These are phyloP conservation scores for Lagerstroemia speciosa DNA, from an alignment of 345 rosid genomes.

Conservation along the genomic window DNA sequence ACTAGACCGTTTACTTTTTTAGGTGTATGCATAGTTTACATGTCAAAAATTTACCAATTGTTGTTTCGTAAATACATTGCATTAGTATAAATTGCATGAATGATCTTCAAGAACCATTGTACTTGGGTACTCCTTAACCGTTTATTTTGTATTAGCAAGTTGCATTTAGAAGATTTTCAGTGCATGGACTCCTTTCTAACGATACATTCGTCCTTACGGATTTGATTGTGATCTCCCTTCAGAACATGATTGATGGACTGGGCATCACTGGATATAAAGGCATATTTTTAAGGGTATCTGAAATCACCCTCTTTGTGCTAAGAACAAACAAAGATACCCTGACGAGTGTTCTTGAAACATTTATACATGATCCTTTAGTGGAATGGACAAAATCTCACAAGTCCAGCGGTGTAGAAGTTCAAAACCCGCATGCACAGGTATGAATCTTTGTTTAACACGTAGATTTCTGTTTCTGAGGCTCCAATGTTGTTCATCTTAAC, in stretches of 20 bases:
- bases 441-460: constrained; percentile 2
- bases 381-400: constrained; percentile 98
- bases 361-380: constrained; percentile 98
- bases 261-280: constrained; percentile 98
- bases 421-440: constrained; percentile 97
- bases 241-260: constrained; percentile 97
- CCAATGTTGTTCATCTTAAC: not conserved
- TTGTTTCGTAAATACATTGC: not conserved
- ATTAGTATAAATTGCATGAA: not conserved
- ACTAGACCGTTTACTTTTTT: not conserved
- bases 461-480: not conserved
- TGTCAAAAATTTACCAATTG: not conserved
- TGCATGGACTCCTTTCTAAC: not conserved
- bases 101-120: not conserved
- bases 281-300: constrained; percentile 69
- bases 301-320: constrained; percentile 81
- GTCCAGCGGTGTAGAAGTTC: constrained; percentile 95
- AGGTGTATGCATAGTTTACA: not conserved
- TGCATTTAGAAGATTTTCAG: not conserved
- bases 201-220: constrained; percentile 7
- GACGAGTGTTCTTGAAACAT: constrained; percentile 95
- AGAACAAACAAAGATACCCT: constrained; percentile 87
- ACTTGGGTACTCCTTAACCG: not conserved
- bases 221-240: constrained; percentile 16
- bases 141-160: not conserved